Evolutionary conservation across 192 early-diverging fungal species (phyloP), one percentile per base, ranked within the genome.

Genomic region (Umbelopsis isabellina): DNA sequence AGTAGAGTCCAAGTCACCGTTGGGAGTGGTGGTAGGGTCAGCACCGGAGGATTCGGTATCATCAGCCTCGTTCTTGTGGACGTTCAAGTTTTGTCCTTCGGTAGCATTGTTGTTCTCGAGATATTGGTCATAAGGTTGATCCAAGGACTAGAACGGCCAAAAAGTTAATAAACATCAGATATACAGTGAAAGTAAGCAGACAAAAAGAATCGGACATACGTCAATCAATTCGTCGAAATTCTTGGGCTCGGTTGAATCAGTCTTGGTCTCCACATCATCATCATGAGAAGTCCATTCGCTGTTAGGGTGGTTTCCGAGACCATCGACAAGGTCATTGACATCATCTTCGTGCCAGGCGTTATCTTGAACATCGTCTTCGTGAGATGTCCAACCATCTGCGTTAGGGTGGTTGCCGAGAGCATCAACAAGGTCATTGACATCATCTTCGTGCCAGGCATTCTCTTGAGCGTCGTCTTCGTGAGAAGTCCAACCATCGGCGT

Each of bases 41-140:
- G 12, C 55, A 16, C 16, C 25, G 18, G 55, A 27, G 27, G 12
- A 37, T 12, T 35, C 55, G 27, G 27, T 30, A 33, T 61, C 55
- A 35, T 33, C 30, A 35, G 16, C 55, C 18, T 33, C 55, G 33
- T 61, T 61, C 55, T 61, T 61, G 15, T 61, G 55, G 3, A 30
- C 11, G 16, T 11, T 61, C 55, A 61, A 33, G 33, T 25, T 15
- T 18, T 61, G 55, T 16, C 27, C 27, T 35, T 61, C 55, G 16
- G 55, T 61, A 35, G 55, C 55, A 18, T 35, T 35, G n/a, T 61
- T 61, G 55, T 61, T 61, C 2, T 61, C 30, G 15, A 61, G 33
- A 30, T 61, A 61, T 16, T 61, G 10, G 11, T 61, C 55, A 35
- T 61, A 61, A 18, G 55, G 55, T 30, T 61, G 55, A 33, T 61